phyloP scores from a whole-genome alignment of 495 filamentous ascomycete species.

The Umbilicaria muhlenbergii region DNA sequence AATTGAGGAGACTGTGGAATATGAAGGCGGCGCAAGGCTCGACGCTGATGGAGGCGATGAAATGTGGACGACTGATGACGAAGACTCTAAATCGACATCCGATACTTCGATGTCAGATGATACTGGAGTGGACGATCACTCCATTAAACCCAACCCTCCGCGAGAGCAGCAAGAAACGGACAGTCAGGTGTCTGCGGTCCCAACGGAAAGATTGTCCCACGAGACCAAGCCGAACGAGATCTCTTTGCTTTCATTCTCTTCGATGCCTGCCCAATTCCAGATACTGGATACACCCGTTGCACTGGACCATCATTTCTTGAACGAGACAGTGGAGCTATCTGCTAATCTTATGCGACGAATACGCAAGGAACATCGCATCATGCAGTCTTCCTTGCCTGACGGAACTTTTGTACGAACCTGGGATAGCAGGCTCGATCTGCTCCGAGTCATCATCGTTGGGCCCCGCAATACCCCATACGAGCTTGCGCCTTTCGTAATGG shows the following conservation, averaged over 20 bases:
- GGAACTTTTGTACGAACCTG: slow-evolving; percentile 43
- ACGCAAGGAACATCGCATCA: slow-evolving; percentile 39
- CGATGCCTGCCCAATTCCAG: not conserved
- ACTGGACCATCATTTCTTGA: slow-evolving; percentile 30
- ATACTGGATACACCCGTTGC: slow-evolving; percentile 27
- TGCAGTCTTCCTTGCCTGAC: slow-evolving; percentile 34
- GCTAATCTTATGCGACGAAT: slow-evolving; percentile 28
- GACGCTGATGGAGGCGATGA: slow-evolving; percentile 20
- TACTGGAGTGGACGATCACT: too few species aligned
- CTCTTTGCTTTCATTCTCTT: slow-evolving; percentile 12
- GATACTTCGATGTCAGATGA: not conserved
- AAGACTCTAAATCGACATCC: slow-evolving; percentile 6
- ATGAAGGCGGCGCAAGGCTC: slow-evolving; percentile 22
- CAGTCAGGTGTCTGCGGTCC: too few species aligned
- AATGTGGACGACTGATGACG: slow-evolving; percentile 25
- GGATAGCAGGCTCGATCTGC: slow-evolving; percentile 40
- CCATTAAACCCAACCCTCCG: too few species aligned
- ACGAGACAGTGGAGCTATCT: slow-evolving; percentile 2
- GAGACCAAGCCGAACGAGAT: not conserved
- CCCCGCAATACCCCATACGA: slow-evolving; percentile 46
- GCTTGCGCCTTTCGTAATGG: slow-evolving; percentile 43
- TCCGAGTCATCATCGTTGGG: slow-evolving; percentile 43
- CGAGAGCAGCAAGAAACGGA: too few species aligned
- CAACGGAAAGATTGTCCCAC: not conserved
- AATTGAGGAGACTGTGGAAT: slow-evolving; percentile 20